Conservation (phyloP, 1,139 yeast species). For the Candida albicans region DNA sequence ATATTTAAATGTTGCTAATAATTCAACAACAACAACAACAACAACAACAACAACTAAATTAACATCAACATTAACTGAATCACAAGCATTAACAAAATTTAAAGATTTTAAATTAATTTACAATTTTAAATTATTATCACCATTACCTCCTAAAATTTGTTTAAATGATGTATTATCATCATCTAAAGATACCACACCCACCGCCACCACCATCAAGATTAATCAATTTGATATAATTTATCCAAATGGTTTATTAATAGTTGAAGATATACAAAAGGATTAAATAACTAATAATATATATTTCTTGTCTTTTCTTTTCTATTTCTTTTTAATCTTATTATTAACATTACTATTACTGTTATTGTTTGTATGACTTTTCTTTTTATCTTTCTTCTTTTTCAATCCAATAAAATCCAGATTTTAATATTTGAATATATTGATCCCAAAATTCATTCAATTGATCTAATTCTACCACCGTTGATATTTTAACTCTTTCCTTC, state of each 20-base stretch:
- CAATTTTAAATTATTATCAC: constrained; percentile 36
- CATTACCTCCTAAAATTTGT: constrained; percentile 39
- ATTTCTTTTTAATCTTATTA: constrained; percentile 12
- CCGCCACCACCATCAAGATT: constrained; percentile 18
- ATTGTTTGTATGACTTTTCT: constrained; percentile 37
- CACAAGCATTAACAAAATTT: constrained; percentile 23
- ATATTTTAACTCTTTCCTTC: constrained; percentile 37
- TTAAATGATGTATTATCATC: constrained; percentile 24
- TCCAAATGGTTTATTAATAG: constrained; percentile 46
- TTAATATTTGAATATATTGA: constrained; percentile 62
- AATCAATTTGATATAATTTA: constrained; percentile 34
- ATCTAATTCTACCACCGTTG: constrained; percentile 62
- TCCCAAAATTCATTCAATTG: constrained; percentile 68
- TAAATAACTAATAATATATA: neutral
- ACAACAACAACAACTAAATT: constrained; percentile 21
- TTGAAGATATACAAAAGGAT: constrained; percentile 25
- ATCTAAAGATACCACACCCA: too few relatives aligned
- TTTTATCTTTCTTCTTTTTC: constrained; percentile 52
- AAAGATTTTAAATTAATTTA: constrained; percentile 26
- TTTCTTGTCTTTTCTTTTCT: neutral
- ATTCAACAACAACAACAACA: constrained; percentile 6
- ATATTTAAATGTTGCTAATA: constrained; percentile 28
- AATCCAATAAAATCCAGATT: constrained; percentile 56
- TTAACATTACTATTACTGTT: constrained; percentile 24
- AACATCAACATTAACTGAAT: constrained; percentile 41